Conservation (phyloP, 345 rosid genomes). For the Gossypium herbaceum region DNA sequence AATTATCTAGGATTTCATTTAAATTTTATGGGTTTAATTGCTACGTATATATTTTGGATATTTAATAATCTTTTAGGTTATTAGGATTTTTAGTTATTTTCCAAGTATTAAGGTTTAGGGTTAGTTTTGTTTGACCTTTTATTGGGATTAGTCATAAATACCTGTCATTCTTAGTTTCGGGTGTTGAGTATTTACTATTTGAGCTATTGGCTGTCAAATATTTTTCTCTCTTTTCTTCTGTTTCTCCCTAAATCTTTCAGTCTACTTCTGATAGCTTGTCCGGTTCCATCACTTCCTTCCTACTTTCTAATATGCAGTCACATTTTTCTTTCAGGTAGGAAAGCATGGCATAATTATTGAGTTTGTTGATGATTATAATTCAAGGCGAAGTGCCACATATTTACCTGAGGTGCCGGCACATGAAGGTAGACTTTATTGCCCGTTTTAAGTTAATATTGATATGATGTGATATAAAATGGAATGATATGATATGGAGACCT, state of each 20-base stretch:
- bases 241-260: background rate
- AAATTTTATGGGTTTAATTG: background rate
- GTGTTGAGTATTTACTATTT: background rate
- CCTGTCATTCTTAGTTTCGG: background rate
- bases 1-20: background rate
- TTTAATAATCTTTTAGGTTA: background rate
- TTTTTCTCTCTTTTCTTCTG: background rate
- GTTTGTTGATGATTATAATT: conserved; percentile 57
- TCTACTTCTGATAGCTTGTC: no score
- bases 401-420: conserved; percentile 97
- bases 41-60: background rate
- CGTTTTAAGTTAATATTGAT: background rate
- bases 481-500: background rate
- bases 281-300: background rate
- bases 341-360: conserved; percentile 92
- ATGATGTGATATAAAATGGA: background rate
- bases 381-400: conserved; percentile 85
- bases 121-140: background rate
- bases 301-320: conserved; percentile 1
- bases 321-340: conserved; percentile 54
- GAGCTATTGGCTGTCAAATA: background rate
- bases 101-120: background rate
- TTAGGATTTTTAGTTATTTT: background rate
- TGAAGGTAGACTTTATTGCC: conserved; percentile 55
- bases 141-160: background rate